Conservation (phyloP, 805 yeast genomes). For the Yamadazyma ubonensis region DNA sequence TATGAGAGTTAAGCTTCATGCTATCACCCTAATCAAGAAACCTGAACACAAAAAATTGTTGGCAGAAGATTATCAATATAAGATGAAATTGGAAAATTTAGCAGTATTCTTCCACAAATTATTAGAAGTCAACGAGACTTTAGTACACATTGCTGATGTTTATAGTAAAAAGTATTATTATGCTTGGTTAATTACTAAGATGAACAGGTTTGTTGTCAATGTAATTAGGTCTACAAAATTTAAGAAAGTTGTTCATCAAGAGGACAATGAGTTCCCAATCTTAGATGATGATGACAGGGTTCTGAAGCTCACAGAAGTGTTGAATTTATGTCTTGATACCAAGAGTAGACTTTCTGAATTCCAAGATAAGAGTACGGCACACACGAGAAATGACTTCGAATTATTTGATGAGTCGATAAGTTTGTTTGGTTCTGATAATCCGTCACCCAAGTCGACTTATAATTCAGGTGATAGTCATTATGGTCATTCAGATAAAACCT, state of each 20-base stretch:
- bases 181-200: constrained; percentile 9
- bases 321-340: constrained; percentile 10
- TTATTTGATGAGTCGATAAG: not conserved
- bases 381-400: constrained; percentile 4
- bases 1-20: constrained; percentile 20
- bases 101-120: constrained; percentile 4
- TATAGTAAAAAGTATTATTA: constrained; percentile 12
- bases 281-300: constrained; percentile 6
- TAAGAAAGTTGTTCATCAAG: not conserved
- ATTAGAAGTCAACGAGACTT: not conserved
- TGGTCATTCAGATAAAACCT: not conserved
- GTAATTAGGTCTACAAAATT: constrained; percentile 3
- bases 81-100: constrained; percentile 1
- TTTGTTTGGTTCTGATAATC: not conserved
- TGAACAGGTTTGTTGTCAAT: not conserved
- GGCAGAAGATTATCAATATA: constrained; percentile 1
- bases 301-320: constrained; percentile 2
- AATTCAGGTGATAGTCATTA: not conserved
- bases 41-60: constrained; percentile 2
- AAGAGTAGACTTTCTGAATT: constrained; percentile 1
- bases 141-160: constrained; percentile 5
- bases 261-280: constrained; percentile 5
- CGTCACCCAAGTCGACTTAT: not conserved
- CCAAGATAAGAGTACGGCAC: not conserved
- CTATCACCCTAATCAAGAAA: not conserved